Base-by-base conservation (phyloP, 169 alveolate species). In the Plasmodium chabaudi region DNA sequence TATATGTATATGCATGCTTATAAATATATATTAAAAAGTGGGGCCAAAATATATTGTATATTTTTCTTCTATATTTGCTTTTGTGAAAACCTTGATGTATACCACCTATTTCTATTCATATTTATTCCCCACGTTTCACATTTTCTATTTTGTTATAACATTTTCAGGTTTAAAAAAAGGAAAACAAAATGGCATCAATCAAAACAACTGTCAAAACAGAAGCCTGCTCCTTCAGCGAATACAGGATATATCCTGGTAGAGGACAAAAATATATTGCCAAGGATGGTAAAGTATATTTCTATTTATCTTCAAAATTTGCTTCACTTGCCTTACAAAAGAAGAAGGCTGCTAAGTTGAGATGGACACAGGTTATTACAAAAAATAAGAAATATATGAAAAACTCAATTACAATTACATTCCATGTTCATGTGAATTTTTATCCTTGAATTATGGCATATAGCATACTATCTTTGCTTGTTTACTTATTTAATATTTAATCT, bases 231-330 rank as follows among this genome's bases (percentile, higher is more conserved):
- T 98, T 95, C 96, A 93, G 98, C 88, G 99, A 98, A 92, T 97
- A 96, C 96, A 97, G 99, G 95, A 97, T 98, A 82, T 98, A 97
- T 93, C 99, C 99, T 27, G 99, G 99, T 49, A 95, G 99, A 75
- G 99, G 99, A 25, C 96, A 95, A 88, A 96, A 97, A 93, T 97
- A 96, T 89, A 98, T 96, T 69, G 98, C 99, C 59, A 96, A 97
- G 88, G 99, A 98, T 93, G 99, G 99, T 44, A 97, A 97, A 95
- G 98, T 97, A 23, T 94, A 95, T 88, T 94, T 95, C 72, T 96
- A 94, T 93, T 57, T 95, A 84, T 94, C 93, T 92, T 94, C 97
- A 75, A 98, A 98, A 96, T 95, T 97, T 56, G 97, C 97, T 64
- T 94, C 98, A 51, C 96, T 98, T 63, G 95, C 94, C 95, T 95